These are phyloP conservation scores for Stephanodiscus triporus DNA, from an alignment of 108 stramenopile genomes.

Conservation along the genomic window DNA sequence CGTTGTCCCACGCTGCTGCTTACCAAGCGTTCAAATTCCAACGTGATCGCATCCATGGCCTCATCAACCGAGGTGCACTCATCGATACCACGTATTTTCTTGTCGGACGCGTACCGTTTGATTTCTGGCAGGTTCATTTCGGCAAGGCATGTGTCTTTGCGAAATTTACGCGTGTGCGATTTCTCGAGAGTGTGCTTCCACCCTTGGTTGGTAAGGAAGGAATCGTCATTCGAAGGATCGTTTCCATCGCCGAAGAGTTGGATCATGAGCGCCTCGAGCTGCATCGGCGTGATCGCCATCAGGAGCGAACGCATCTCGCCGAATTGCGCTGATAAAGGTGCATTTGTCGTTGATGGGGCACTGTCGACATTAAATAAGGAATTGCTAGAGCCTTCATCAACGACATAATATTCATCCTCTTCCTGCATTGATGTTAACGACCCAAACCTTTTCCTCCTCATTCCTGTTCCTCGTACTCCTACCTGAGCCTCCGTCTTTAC, in stretches of 20 bases:
- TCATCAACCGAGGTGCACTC: conserved; percentile 21
- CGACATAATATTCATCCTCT: background rate
- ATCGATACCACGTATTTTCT: conserved; percentile 23
- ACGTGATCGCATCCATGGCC: conserved; percentile 36
- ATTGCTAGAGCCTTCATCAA: too few species aligned
- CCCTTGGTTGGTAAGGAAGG: background rate
- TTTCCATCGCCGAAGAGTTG: conserved; percentile 29
- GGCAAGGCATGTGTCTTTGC: conserved; percentile 31
- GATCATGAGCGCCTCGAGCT: conserved; percentile 33
- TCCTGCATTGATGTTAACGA: too few species aligned
- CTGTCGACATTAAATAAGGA: background rate
- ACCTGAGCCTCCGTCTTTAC: background rate
- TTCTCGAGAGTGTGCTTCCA: conserved; percentile 17
- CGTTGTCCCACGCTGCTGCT: conserved; percentile 2
- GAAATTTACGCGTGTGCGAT: conserved; percentile 18
- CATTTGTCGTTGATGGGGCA: background rate
- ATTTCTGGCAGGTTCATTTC: conserved; percentile 34
- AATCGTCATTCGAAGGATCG: background rate
- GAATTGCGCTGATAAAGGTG: conserved; percentile 28
- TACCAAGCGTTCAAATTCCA: conserved; percentile 43
- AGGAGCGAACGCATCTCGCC: conserved; percentile 41
- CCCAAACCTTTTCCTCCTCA: too few species aligned
- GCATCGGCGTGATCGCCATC: conserved; percentile 30
- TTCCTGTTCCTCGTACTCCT: background rate
- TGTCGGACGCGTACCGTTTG: conserved; percentile 14